phyloP scores from a whole-genome alignment of 305 asterid genomes.

The Fraxinus xanthoxyloides region DNA sequence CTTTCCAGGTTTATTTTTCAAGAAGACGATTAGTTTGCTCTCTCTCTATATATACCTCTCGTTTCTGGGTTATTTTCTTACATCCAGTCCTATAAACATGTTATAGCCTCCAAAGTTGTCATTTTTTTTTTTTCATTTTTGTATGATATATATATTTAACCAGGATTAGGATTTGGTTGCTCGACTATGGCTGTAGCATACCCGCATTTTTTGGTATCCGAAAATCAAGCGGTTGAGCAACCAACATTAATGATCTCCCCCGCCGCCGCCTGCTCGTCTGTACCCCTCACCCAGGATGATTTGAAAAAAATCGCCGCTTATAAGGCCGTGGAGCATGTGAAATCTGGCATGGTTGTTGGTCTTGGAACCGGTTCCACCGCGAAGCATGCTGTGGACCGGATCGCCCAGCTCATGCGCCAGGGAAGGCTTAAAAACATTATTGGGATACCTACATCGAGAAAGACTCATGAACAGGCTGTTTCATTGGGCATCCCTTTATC shows the following conservation, averaged over 20 bases:
- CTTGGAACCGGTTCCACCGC: conserved; percentile 89
- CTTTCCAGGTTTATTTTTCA: neutral
- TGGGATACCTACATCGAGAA: conserved; percentile 74
- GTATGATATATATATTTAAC: neutral
- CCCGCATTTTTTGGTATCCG: conserved; percentile 43
- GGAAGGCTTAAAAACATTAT: conserved; percentile 65
- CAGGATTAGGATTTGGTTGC: neutral
- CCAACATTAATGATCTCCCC: conserved; percentile 38
- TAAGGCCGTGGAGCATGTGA: conserved; percentile 79
- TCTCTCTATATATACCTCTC: neutral
- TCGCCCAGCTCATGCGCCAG: conserved; percentile 55
- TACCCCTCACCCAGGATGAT: conserved; percentile 68
- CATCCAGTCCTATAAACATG: neutral
- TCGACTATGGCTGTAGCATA: conserved; percentile 64
- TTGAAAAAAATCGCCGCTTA: conserved; percentile 76
- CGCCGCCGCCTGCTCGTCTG: conserved; percentile 25
- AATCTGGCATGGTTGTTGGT: conserved; percentile 84
- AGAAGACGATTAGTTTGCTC: neutral
- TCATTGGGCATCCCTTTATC: conserved; percentile 63
- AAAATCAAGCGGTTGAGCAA: conserved; percentile 38
- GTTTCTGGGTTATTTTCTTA: neutral
- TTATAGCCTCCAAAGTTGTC: neutral
- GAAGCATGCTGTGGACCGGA: conserved; percentile 74
- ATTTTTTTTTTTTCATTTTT: neutral
- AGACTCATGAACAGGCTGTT: conserved; percentile 67